phyloP scores from a whole-genome alignment of 441 rosid species.

The Mallotus japonicus region DNA sequence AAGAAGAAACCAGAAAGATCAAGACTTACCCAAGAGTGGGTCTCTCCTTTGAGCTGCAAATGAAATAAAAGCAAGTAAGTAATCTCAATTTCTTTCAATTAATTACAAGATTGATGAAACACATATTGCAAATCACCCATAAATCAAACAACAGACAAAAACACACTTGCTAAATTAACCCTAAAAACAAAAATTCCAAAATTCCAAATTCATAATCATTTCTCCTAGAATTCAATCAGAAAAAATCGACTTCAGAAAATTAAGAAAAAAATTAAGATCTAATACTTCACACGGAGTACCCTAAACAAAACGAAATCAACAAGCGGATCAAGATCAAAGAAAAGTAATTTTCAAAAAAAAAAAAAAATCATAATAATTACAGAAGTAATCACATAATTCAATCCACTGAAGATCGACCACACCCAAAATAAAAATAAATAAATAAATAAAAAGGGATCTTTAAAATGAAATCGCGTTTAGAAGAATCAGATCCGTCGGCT shows the following conservation, averaged over 20 bases:
- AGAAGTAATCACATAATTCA: neutral
- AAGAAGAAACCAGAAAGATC: too few relatives aligned
- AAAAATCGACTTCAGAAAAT: too few relatives aligned
- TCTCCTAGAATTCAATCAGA: neutral
- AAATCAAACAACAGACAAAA: neutral
- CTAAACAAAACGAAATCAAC: neutral
- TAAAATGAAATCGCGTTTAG: neutral
- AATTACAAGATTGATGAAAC: neutral
- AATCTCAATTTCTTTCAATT: neutral
- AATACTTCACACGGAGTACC: neutral
- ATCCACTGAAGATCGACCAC: neutral
- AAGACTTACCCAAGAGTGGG: conserved; percentile 96
- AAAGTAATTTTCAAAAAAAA: neutral
- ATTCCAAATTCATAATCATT: neutral
- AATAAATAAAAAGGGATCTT: neutral
- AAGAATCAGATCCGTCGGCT: conserved; percentile 11
- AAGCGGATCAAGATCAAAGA: neutral
- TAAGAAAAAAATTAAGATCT: neutral
- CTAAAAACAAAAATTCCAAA: neutral
- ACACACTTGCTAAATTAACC: neutral
- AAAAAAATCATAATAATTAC: too few relatives aligned
- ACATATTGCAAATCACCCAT: neutral
- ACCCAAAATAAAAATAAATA: neutral
- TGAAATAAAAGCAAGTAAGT: conserved; percentile 14
- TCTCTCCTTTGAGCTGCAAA: conserved; percentile 98